Evolutionary conservation across 2,329 filamentous ascomycete genomes (phyloP).

Genomic region (Bertia moriformis): DNA sequence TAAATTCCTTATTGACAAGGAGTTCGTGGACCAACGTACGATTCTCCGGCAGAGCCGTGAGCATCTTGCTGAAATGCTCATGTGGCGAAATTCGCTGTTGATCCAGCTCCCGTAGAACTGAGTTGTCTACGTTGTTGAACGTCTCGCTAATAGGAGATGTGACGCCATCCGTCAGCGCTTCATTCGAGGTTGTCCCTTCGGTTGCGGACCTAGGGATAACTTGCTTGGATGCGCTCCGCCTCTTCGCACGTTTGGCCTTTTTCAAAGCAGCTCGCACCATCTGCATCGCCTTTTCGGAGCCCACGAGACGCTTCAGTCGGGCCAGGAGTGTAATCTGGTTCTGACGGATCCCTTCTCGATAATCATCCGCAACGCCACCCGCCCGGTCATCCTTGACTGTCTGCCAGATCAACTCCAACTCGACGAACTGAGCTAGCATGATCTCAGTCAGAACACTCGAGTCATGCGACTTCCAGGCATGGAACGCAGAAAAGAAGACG

Average conservation of each 20-base stretch:
- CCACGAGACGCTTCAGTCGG: conserved; percentile 45
- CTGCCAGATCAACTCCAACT: conserved; percentile 53
- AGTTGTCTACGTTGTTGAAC: conserved; percentile 13
- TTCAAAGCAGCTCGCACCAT: conserved; percentile 45
- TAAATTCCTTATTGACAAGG: conserved; percentile 47
- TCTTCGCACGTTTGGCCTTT: conserved; percentile 37
- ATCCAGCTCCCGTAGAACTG: conserved; percentile 16
- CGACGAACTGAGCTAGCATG: conserved; percentile 53
- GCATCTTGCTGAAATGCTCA: conserved; percentile 30
- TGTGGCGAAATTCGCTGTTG: conserved; percentile 17
- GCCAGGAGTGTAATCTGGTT: conserved; percentile 50
- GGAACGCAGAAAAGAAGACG: conserved; percentile 45
- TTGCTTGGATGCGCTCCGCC: conserved; percentile 33
- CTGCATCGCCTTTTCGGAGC: conserved; percentile 41
- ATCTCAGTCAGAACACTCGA: conserved; percentile 47
- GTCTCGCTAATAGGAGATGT: conserved; percentile 21
- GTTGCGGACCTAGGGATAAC: conserved; percentile 39
- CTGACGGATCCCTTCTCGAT: conserved; percentile 48
- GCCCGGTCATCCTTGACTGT: conserved; percentile 48
- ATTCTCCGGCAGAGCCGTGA: conserved; percentile 46
- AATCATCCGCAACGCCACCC: conserved; percentile 47
- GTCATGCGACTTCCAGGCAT: conserved; percentile 51
- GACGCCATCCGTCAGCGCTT: conserved; percentile 18
- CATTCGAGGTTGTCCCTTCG: conserved; percentile 14
- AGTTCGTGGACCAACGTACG: conserved; percentile 48